A percentile compares a stretch with the other conserved stretches of the same genome.
Evolutionary conservation across 139 green algal species (phyloP).

Genomic region (Micractinium conductrix): DNA sequence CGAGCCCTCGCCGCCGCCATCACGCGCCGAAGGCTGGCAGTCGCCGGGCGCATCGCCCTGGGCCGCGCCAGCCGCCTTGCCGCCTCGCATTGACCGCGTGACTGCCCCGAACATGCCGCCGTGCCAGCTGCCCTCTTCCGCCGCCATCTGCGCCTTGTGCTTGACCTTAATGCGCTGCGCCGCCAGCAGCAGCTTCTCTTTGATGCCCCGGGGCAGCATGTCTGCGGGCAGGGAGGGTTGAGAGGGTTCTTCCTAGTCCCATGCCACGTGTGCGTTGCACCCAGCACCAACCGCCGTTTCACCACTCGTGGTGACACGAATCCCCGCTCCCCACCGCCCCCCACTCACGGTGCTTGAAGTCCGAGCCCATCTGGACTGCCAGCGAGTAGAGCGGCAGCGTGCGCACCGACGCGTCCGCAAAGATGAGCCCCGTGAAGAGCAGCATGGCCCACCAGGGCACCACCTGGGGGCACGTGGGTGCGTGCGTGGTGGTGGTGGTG

Average conservation of each 20-base stretch:
- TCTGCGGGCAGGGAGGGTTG: background rate
- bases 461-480: background rate
- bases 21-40: no score
- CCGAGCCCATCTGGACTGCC: slow-evolving; percentile 58
- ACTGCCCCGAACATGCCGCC: background rate
- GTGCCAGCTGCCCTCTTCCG: background rate
- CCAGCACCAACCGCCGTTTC: background rate
- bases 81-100: no score
- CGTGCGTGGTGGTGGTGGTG: no score
- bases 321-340: background rate
- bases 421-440: slow-evolving; percentile 44
- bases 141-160: slow-evolving; percentile 2
- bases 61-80: no score
- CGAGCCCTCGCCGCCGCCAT: no score
- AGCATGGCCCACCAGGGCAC: background rate
- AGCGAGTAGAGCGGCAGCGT: slow-evolving; percentile 57
- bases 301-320: background rate
- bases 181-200: slow-evolving; percentile 29
- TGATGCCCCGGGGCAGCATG: slow-evolving; percentile 26
- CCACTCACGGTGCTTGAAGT: slow-evolving; percentile 39
- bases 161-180: slow-evolving; percentile 38
- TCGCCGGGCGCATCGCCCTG: no score
- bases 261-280: background rate
- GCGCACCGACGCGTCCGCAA: slow-evolving; percentile 32
- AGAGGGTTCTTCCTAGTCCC: background rate